These are phyloP conservation scores for Lizanozyma gosingica DNA, from an alignment of 1,139 yeast genomes.

Conservation along the genomic window DNA sequence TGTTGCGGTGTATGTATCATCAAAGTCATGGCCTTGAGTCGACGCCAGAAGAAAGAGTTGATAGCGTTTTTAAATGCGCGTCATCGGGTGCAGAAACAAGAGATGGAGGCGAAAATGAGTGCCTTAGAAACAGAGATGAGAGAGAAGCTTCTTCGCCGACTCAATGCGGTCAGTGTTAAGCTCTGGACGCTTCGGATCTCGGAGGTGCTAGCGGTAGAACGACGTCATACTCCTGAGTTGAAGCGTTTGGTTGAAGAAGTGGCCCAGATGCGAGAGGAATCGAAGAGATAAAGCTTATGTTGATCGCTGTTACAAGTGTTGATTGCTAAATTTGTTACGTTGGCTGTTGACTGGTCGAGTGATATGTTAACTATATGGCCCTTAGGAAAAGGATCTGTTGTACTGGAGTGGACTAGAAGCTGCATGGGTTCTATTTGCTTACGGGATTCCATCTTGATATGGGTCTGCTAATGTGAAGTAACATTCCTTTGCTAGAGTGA, in stretches of 20 bases:
- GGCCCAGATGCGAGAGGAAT: conserved; percentile 8
- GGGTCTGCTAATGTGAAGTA: too few relatives aligned
- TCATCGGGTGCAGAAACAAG: neutral
- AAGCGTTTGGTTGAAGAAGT: conserved; percentile 23
- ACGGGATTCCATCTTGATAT: too few relatives aligned
- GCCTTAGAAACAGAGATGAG: conserved; percentile 6
- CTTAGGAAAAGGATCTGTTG: too few relatives aligned
- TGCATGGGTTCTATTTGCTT: too few relatives aligned
- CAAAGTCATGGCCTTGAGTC: neutral
- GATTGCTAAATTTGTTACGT: too few relatives aligned
- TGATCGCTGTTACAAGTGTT: too few relatives aligned
- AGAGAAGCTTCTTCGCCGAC: conserved; percentile 22
- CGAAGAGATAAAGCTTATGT: neutral
- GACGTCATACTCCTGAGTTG: conserved; percentile 27
- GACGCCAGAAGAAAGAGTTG: neutral
- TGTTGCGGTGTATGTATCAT: too few relatives aligned
- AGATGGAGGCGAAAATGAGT: neutral
- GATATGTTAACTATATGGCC: too few relatives aligned
- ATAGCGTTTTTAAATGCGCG: neutral
- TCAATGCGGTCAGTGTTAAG: conserved; percentile 34
- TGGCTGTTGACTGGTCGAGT: too few relatives aligned
- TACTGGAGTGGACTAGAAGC: too few relatives aligned
- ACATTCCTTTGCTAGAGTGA: too few relatives aligned
- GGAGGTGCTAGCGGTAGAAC: conserved; percentile 35
- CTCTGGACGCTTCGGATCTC: conserved; percentile 29